Percentiles rank a stretch among this genome's conserved stretches.
These are phyloP conservation scores for Sapria himalayana DNA, from an alignment of 345 rosid species.

Conservation along the genomic window DNA sequence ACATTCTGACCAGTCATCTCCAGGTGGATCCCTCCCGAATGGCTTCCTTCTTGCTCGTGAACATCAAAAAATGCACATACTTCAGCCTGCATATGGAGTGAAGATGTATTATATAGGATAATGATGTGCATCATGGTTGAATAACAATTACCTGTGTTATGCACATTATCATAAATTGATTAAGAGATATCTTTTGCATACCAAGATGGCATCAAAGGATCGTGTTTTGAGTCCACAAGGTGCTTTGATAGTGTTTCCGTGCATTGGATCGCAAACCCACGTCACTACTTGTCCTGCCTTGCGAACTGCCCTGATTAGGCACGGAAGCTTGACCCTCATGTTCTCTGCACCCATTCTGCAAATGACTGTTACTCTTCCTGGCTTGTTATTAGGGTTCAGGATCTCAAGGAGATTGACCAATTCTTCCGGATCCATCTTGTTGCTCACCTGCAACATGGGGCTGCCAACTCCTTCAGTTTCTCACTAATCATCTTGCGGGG, in stretches of 20 bases:
- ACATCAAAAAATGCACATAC: slow-evolving; percentile 16
- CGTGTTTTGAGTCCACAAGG: slow-evolving; percentile 14
- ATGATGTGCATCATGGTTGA: no score
- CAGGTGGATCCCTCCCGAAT: slow-evolving; percentile 14
- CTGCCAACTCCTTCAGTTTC: no score
- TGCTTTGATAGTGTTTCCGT: slow-evolving; percentile 13
- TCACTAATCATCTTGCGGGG: no score
- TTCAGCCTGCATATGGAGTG: slow-evolving; percentile 10
- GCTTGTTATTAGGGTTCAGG: slow-evolving; percentile 10
- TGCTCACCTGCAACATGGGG: slow-evolving; percentile 11
- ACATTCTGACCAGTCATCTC: slow-evolving; percentile 18
- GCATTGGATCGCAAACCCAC: slow-evolving; percentile 15
- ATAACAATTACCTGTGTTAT: no score
- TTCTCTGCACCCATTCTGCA: slow-evolving; percentile 12
- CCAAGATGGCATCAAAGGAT: slow-evolving; percentile 14
- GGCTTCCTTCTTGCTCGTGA: slow-evolving; percentile 18
- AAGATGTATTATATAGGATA: no score
- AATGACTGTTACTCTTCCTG: slow-evolving; percentile 11
- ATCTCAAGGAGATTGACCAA: slow-evolving; percentile 10
- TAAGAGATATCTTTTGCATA: no score
- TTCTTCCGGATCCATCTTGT: slow-evolving; percentile 14
- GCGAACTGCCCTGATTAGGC: slow-evolving; percentile 11
- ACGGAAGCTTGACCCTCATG: slow-evolving; percentile 13
- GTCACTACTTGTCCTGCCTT: slow-evolving; percentile 9
- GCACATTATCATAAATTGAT: no score